Percentiles rank a stretch among this genome's conserved stretches.
phyloP scores from a whole-genome alignment of 1,284 basidiomycete species.

The Golubevia pallescens region DNA sequence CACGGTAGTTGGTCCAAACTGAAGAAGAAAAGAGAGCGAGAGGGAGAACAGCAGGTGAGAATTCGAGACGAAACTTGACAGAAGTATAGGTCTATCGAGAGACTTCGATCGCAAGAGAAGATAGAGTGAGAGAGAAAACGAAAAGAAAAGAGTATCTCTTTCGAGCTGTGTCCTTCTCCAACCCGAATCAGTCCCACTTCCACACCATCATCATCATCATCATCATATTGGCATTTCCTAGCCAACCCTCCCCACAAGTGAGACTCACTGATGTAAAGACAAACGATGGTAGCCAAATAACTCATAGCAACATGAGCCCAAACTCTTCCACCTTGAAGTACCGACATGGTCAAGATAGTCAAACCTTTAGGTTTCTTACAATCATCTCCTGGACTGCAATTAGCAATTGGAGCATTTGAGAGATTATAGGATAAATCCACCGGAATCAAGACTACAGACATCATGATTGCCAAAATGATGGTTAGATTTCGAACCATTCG shows the following conservation, averaged over 20 bases:
- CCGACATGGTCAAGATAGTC: conserved; percentile 44
- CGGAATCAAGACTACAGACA: conserved; percentile 79
- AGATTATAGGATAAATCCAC: conserved; percentile 69
- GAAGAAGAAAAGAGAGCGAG: neutral
- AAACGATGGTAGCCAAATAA: conserved; percentile 48
- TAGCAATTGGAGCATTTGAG: conserved; percentile 22
- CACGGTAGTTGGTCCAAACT: conserved; percentile 47
- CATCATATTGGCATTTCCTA: neutral
- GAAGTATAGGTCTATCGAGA: too few species aligned
- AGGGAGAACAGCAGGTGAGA: too few species aligned
- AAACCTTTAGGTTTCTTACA: conserved; percentile 10
- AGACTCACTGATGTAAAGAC: conserved; percentile 34
- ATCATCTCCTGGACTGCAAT: too few species aligned
- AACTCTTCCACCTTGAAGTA: conserved; percentile 43
- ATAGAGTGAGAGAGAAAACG: too few species aligned
- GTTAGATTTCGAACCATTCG: conserved; percentile 74
- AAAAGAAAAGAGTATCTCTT: too few species aligned
- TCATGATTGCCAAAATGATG: conserved; percentile 65
- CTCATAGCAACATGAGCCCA: conserved; percentile 62
- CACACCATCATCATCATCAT: too few species aligned
- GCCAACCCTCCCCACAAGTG: neutral
- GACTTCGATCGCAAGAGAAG: too few species aligned
- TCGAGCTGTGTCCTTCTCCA: too few species aligned
- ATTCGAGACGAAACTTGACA: too few species aligned
- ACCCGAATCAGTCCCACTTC: too few species aligned